phyloP scores from a whole-genome alignment of 306 rosid genomes.

The Begonia masoniana region DNA sequence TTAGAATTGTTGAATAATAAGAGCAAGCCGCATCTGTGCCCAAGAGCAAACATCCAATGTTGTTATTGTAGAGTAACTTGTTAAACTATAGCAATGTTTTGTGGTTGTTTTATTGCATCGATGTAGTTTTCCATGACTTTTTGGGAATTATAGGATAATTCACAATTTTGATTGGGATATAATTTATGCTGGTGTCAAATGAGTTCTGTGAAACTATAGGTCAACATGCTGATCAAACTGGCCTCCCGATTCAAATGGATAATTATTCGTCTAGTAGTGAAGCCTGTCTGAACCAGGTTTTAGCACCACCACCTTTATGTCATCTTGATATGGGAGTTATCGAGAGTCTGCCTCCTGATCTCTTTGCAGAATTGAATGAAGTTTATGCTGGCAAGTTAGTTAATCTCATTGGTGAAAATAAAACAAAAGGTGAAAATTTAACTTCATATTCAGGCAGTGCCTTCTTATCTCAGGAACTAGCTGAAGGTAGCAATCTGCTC shows the following conservation, averaged over 20 bases:
- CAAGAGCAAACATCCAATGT: too few relatives aligned
- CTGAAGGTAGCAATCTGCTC: constrained; percentile 24
- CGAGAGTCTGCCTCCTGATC: constrained; percentile 70
- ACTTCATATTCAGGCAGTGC: constrained; percentile 8
- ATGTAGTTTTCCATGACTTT: background rate
- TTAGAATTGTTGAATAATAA: too few relatives aligned
- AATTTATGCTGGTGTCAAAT: too few relatives aligned
- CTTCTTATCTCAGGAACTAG: constrained; percentile 9
- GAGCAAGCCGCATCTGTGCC: too few relatives aligned
- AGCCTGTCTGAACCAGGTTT: constrained; percentile 22
- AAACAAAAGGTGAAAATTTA: constrained; percentile 23
- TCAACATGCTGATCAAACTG: constrained; percentile 15
- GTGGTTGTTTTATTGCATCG: background rate
- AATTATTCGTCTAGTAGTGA: constrained; percentile 21
- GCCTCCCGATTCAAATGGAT: constrained; percentile 26
- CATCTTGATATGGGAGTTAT: constrained; percentile 76
- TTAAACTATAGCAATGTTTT: background rate
- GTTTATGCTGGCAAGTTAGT: constrained; percentile 59
- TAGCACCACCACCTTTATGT: constrained; percentile 55
- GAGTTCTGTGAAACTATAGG: constrained; percentile 2
- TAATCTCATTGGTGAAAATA: constrained; percentile 43
- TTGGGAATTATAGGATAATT: background rate
- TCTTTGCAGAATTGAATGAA: constrained; percentile 67
- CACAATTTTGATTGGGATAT: too few relatives aligned
- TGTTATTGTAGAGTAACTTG: too few relatives aligned